Base-by-base conservation (phyloP, 768 basidiomycete species). In the Amyloporia xantha region DNA sequence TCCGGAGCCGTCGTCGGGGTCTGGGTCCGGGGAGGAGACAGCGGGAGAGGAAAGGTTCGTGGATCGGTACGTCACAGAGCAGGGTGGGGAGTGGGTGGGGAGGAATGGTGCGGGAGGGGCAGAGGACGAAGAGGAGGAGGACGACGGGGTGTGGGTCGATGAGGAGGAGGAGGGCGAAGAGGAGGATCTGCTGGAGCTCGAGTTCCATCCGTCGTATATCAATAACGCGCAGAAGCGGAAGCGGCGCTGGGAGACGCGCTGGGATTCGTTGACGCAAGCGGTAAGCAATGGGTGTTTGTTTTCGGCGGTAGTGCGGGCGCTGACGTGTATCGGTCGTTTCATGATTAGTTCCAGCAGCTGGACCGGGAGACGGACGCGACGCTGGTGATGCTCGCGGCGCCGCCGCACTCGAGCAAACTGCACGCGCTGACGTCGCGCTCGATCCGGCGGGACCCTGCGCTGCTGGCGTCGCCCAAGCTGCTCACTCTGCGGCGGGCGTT, bases 361-460 rank as follows among this genome's bases (percentile, higher is more conserved):
- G 87, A 90, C 66, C 75, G 85, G 38, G 84, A 89, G 63, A 91
- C 88, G 3, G 88, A 90, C 55, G 74, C 86, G 9, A 89, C 85
- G 0, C 74, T 91, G 69, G 65, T 90, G 21, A 66, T 91, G 0
- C 67, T 91, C 21, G 86, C 86, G 3, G 76, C 86, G 0, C 88
- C 87, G 0, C 79, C 86, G 2, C 86, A 90, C 59, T 72, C 81
- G 11, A 79, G 76, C 13, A 84, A 83, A 56, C 59, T 86, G 5
- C 77, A 86, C 54, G 62, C 77, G 2, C 62, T 86, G 21, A 78
- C 75, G 2, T 89, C 86, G 21, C 79, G 88, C 6, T 76, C 82
- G 0, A 75, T 90, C 41, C 79, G 84, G 19, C 76, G 86, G 13
- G 75, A 81, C 37, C 60, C 74, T 0, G 51, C 61, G 3, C 62